Conservation (phyloP, 345 rosid species). For the Brassica rapa region DNA sequence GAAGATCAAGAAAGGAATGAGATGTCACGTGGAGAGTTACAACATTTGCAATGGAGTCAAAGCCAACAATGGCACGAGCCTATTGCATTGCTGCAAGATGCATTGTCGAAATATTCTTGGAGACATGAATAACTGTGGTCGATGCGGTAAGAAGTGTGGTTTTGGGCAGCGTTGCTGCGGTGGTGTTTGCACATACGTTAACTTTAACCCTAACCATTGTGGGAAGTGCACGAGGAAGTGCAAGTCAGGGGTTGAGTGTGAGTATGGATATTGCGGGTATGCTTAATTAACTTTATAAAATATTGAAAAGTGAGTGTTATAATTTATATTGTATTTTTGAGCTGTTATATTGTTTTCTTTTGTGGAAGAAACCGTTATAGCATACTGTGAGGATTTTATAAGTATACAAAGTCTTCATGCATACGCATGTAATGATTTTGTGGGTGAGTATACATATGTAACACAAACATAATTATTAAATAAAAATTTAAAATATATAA, state of each 20-base stretch:
- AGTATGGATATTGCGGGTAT: constrained; percentile 65
- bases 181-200: constrained; percentile 48
- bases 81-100: constrained; percentile 72
- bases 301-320: not conserved
- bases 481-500: not conserved
- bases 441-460: constrained; percentile 26
- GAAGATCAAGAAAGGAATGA: constrained; percentile 51
- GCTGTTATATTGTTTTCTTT: not conserved
- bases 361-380: constrained; percentile 4
- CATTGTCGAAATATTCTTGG: constrained; percentile 64
- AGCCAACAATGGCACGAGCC: constrained; percentile 61
- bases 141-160: constrained; percentile 54
- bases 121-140: constrained; percentile 66
- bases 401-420: constrained; percentile 18
- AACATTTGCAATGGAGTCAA: constrained; percentile 59
- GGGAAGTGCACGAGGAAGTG: constrained; percentile 62
- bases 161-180: constrained; percentile 63
- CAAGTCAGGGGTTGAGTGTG: constrained; percentile 49
- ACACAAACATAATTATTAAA: constrained; percentile 12
- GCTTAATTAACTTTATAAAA: constrained; percentile 40
- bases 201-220: constrained; percentile 45
- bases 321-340: constrained; percentile 9
- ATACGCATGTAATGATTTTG: constrained; percentile 25
- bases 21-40: constrained; percentile 31
- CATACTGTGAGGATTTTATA: constrained; percentile 5